Conservation (phyloP, 192 early-diverging fungal species). For the Radiomyces spectabilis region DNA sequence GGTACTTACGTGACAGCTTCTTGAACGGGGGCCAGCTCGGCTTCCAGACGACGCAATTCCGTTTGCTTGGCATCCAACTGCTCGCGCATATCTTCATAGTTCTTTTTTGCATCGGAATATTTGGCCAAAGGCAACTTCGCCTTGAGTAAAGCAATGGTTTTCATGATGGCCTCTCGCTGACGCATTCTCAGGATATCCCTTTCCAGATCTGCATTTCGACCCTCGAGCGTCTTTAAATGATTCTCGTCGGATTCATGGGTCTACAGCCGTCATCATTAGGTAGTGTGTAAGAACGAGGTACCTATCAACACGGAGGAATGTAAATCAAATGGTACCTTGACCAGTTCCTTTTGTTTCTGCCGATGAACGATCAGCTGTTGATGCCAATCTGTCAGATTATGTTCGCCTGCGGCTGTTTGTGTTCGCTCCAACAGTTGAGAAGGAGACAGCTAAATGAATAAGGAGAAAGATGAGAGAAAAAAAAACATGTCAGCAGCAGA, state of each 20-base stretch:
- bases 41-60: constrained; percentile 17
- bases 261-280: no score
- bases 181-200: constrained; percentile 69
- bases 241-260: constrained; percentile 37
- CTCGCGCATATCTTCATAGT: constrained; percentile 32
- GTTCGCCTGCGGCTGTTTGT: constrained; percentile 72
- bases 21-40: constrained; percentile 32
- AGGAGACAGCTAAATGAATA: constrained; percentile 56
- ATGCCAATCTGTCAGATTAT: constrained; percentile 59
- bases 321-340: constrained; percentile 25
- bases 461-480: not conserved
- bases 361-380: constrained; percentile 52
- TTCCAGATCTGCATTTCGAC: constrained; percentile 64
- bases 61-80: not conserved
- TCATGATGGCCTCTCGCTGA: constrained; percentile 60
- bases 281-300: no score
- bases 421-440: constrained; percentile 76
- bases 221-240: constrained; percentile 54
- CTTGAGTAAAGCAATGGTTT: constrained; percentile 46
- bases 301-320: no score
- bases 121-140: constrained; percentile 51
- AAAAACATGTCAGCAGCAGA: no score
- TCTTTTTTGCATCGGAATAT: constrained; percentile 46
- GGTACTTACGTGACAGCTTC: constrained; percentile 17
- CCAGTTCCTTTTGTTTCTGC: constrained; percentile 40